Evolutionary conservation across 345 rosid species (phyloP).

Genomic region (Eucalyptus marginata): DNA sequence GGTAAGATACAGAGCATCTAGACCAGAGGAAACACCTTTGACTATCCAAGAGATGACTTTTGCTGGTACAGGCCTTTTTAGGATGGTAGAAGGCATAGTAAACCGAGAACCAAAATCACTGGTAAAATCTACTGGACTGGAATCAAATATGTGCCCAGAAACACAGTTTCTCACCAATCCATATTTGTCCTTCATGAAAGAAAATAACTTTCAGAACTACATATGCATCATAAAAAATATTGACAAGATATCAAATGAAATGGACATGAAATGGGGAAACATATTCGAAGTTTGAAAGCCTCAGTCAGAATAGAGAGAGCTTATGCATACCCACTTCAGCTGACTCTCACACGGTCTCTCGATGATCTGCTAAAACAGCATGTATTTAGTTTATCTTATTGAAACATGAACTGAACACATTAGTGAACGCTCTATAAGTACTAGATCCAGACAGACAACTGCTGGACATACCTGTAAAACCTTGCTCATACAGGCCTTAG

Average conservation of each 20-base stretch:
- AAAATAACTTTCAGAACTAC: not conserved
- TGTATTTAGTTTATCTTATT: not conserved
- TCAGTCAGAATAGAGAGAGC: not conserved
- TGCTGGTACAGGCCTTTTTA: slow-evolving; percentile 57
- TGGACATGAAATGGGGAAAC: not conserved
- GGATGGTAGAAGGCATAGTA: slow-evolving; percentile 54
- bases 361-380: slow-evolving; percentile 32
- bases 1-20: slow-evolving; percentile 77
- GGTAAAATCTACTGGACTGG: slow-evolving; percentile 79
- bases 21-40: slow-evolving; percentile 64
- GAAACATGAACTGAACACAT: not conserved
- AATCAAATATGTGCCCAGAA: slow-evolving; percentile 82
- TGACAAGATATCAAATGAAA: not conserved
- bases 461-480: slow-evolving; percentile 47
- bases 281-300: not conserved
- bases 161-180: slow-evolving; percentile 63
- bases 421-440: not conserved
- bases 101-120: slow-evolving; percentile 69
- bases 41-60: slow-evolving; percentile 70
- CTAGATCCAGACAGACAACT: not conserved
- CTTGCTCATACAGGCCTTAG: slow-evolving; percentile 92
- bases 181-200: slow-evolving; percentile 47
- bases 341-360: slow-evolving; percentile 51
- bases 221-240: not conserved
- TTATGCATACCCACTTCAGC: slow-evolving; percentile 27